phyloP scores from a whole-genome alignment of 176 grass and related monocot species.

The Musa troglodytarum region DNA sequence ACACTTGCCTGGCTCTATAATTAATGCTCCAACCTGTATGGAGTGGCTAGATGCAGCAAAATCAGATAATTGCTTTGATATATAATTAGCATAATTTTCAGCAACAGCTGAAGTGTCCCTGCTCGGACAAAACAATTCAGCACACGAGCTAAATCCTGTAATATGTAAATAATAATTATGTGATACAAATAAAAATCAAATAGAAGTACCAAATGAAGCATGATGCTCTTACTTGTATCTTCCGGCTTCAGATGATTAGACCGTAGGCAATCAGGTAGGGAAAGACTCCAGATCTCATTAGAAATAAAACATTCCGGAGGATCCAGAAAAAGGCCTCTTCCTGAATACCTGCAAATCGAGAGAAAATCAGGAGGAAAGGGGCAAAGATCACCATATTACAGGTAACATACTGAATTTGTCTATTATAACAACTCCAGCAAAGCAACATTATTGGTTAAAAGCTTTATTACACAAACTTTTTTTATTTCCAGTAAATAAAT shows the following conservation, averaged over 20 bases:
- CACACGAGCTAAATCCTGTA: slow-evolving; percentile 61
- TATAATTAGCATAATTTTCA: slow-evolving; percentile 45
- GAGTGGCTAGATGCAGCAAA: slow-evolving; percentile 30
- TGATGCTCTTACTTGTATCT: slow-evolving; percentile 45
- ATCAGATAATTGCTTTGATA: slow-evolving; percentile 52
- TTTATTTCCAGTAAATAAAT: not conserved
- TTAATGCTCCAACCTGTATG: slow-evolving; percentile 56
- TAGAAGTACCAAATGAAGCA: slow-evolving; percentile 21
- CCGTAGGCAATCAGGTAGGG: slow-evolving; percentile 39
- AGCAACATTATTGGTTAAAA: not conserved
- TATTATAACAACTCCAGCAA: not conserved
- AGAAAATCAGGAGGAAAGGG: not conserved
- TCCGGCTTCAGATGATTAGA: slow-evolving; percentile 31
- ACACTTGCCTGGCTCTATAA: slow-evolving; percentile 78
- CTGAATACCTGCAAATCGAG: slow-evolving; percentile 55
- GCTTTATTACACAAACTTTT: not conserved
- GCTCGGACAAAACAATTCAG: slow-evolving; percentile 46
- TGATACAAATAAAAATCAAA: slow-evolving; percentile 10
- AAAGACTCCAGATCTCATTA: slow-evolving; percentile 52
- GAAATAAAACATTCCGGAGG: slow-evolving; percentile 59
- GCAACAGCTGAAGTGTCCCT: slow-evolving; percentile 50
- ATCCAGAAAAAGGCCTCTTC: slow-evolving; percentile 77
- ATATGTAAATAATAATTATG: slow-evolving; percentile 10
- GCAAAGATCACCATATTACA: not conserved
- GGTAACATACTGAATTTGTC: not conserved